Evolutionary conservation across 768 basidiomycete genomes (phyloP), one percentile per base, ranked within the genome.

Genomic region (Collybiopsis confluens): DNA sequence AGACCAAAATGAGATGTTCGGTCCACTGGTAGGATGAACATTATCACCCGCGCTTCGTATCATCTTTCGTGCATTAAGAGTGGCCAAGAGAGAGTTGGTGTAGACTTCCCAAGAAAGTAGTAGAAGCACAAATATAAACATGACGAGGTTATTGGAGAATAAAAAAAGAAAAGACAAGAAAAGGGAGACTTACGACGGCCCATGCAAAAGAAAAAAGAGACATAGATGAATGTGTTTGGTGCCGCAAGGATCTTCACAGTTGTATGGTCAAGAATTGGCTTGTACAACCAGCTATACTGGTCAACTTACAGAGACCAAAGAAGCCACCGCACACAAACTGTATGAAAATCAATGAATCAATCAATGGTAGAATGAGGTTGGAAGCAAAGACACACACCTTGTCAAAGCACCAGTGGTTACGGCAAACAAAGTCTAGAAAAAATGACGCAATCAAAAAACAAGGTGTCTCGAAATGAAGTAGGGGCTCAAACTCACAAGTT

Each of bases 171-270:
- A 40, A 15, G 13, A n/a, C 18, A 27, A n/a, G 13, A n/a, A 42
- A 46, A 20, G 3, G 11, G n/a, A 13, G 27, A 70, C 74, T 36
- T 61, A 77, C 75, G 55, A 43, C 78, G 71, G 5, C 81, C 78
- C 54, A 80, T 71, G 59, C 71, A 74, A 61, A 78, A 81, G 63
- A 78, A 82, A 63, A 81, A 82, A 1, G 67, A 48, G 9, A 77
- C 73, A 58, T 81, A 82, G 48, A 79, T 65, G 53, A 79, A 70
- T 2, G 74, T 74, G 24, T 65, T 40, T 3, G 64, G 63, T 52
- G 63, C 65, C 2, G 58, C 59, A 60, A 68, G n/a, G 69, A 79
- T 63, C 72, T 77, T 18, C 69, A 55, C 4, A 73, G 59, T 71
- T 73, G 15, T 13, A 5, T 7, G 16, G 3, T 48, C 13, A 21